Percentiles rank a stretch among this genome's conserved stretches.
phyloP scores from a whole-genome alignment of 805 yeast species.

The Candida takata region DNA sequence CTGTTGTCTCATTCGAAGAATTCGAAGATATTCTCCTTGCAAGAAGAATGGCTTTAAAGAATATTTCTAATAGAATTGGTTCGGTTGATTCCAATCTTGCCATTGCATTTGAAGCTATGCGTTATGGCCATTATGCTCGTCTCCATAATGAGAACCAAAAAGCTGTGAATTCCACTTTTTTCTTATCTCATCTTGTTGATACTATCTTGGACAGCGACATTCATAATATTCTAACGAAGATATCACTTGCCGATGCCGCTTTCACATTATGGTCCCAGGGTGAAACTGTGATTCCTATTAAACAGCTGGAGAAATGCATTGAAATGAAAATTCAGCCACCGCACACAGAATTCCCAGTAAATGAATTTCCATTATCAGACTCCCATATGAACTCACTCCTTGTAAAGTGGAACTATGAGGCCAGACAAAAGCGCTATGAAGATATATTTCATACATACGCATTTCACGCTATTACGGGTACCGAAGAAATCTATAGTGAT shows the following conservation, averaged over 20 bases:
- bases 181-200: slow-evolving; percentile 33
- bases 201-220: slow-evolving; percentile 2
- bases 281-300: slow-evolving; percentile 51
- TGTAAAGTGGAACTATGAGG: slow-evolving; percentile 65
- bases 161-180: slow-evolving; percentile 41
- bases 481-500: slow-evolving; percentile 13
- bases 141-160: slow-evolving; percentile 37
- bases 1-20: slow-evolving; percentile 25
- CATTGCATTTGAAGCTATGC: slow-evolving; percentile 31
- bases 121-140: slow-evolving; percentile 38
- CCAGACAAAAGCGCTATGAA: slow-evolving; percentile 60
- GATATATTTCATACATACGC: slow-evolving; percentile 53
- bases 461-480: slow-evolving; percentile 23
- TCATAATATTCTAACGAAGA: slow-evolving; percentile 2
- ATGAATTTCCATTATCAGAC: slow-evolving; percentile 13
- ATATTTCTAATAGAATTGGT: background rate
- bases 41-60: slow-evolving; percentile 30
- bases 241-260: slow-evolving; percentile 41
- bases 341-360: slow-evolving; percentile 2
- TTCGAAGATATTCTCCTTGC: slow-evolving; percentile 39
- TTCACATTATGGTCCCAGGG: slow-evolving; percentile 59
- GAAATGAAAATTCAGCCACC: slow-evolving; percentile 5
- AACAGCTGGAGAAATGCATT: slow-evolving; percentile 35
- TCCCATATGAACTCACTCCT: slow-evolving; percentile 32
- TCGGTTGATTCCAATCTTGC: slow-evolving; percentile 19